Base-by-base conservation (phyloP, 1,139 yeast genomes). In the Kazachstania sp. region DNA sequence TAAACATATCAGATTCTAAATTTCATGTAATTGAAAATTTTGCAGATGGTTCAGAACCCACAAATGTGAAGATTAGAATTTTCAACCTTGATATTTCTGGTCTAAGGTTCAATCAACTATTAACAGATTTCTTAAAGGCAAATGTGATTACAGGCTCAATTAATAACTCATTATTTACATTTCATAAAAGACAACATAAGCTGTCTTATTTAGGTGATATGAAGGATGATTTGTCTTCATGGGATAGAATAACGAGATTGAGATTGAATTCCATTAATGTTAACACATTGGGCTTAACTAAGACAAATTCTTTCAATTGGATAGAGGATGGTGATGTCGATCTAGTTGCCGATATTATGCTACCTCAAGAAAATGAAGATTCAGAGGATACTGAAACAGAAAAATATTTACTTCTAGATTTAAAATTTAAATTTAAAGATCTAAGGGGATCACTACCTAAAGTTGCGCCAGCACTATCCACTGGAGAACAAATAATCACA, bases 141-240 rank as follows among this genome's bases (percentile, higher is more conserved):
- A 73, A 73, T 49, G 79, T 81, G 46, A 81, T 82, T 29, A 79
- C 83, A 16, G 94, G 94, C 0, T 78, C 88, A 1, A 71, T 83
- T 13, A 83, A 83, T 57, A 83, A 83, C 49, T 78, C 92, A 0
- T 71, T 84, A 68, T 83, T 83, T 65, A 82, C 87, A 2, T 74
- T 84, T 20, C 92, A 83, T 56, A 82, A 82, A 54, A 68, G 78
- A 50, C 80, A 76, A 52, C 72, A 73, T 49, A 70, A 70, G 48
- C 57, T 69, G 47, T 73, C 75, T 0, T 71, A 71, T 51, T 58
- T 66, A 18, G 59, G 59, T 39, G 67, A 66, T 43, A 58, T 67
- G 26, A 37, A 67, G 32, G 67, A 67, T 31, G 72, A 67, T 48
- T 58, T 66, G 29, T 50, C 69, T 39, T 71, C 75, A 4, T 73